Evolutionary conservation across 129 eudicot species (phyloP).

Genomic region (Flaveria ramosissima): DNA sequence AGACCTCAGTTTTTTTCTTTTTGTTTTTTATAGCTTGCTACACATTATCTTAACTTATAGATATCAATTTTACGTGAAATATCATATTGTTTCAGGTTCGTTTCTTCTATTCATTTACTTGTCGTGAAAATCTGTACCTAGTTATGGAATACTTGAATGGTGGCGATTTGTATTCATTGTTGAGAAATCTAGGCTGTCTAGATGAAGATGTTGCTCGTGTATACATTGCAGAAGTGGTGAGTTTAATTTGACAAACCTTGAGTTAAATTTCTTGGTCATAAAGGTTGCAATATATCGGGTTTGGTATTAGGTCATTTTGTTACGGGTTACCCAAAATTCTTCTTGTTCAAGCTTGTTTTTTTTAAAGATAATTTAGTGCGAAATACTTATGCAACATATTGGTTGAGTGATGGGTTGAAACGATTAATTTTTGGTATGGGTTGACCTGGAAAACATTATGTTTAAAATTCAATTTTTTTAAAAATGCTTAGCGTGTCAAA

Average conservation of each 20-base stretch:
- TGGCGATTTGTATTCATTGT: conserved; percentile 86
- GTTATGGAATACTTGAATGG: conserved; percentile 99
- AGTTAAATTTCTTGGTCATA: neutral
- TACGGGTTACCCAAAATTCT: neutral
- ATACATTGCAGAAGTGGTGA: conserved; percentile 97
- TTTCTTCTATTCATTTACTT: conserved; percentile 94
- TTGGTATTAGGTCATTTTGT: neutral
- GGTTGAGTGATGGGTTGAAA: neutral
- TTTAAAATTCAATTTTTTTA: neutral
- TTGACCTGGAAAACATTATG: neutral
- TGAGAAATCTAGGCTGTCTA: conserved; percentile 95
- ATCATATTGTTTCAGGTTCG: conserved; percentile 63
- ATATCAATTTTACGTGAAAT: conserved; percentile 28
- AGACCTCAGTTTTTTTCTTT: conserved; percentile 29
- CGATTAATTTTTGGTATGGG: neutral
- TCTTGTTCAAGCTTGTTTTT: neutral
- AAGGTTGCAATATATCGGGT: neutral
- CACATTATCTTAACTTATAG: conserved; percentile 12
- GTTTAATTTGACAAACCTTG: conserved; percentile 30
- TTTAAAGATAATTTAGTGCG: neutral
- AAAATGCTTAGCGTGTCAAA: neutral
- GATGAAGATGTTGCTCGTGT: conserved; percentile 98
- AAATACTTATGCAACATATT: neutral
- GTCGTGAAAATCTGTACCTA: conserved; percentile 95
- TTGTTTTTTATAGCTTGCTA: conserved; percentile 19